Evolutionary conservation across 2,329 filamentous ascomycete genomes (phyloP), one percentile per base, ranked within the genome.

Genomic region (Fusarium chaquense): DNA sequence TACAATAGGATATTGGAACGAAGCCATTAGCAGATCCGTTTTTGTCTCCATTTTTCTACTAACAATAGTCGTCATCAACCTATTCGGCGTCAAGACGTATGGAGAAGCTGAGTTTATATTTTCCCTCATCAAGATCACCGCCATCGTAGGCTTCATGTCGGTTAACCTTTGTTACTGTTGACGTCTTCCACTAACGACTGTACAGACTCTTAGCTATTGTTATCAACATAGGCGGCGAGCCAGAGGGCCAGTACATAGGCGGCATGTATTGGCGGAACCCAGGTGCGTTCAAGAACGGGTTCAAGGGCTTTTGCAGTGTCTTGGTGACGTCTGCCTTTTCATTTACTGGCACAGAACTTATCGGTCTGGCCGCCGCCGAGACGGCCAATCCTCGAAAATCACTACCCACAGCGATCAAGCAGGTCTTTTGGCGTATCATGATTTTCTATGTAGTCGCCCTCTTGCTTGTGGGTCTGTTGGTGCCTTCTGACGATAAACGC

Each of bases 381-480:
- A 92, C 91, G 0, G 88, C 86, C 22, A 93, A 93, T 73, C 92
- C 92, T 3, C 86, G 91, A 55, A 93, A 96, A 76, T 92, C 91
- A 1, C 84, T 98, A 0, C 94, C 94, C 0, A 93, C 89, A 0
- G 94, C 94, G 7, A 90, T 97, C 75, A 97, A 97, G 81, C 94
- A 97, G 78, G 93, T 97, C 20, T 97, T 97, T 79, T 98, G 94
- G 94, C 91, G 94, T 74, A 97, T 97, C 76, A 89, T 89, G 10
- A 85, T 97, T 59, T 98, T 98, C 82, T 98, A 97, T 81, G 85
- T 98, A 50, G 89, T 97, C n/a, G 91, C 92, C 0, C 86, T 98
- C 7, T 87, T 89, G 20, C 83, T 98, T 4, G 89, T 98, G 59
- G 93, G 94, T 20, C 84, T 97, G 0, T 83, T 97, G 2, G 93